Evolutionary conservation across 208 protist genomes (phyloP).

Genomic region (Leishmania gerbilli): DNA sequence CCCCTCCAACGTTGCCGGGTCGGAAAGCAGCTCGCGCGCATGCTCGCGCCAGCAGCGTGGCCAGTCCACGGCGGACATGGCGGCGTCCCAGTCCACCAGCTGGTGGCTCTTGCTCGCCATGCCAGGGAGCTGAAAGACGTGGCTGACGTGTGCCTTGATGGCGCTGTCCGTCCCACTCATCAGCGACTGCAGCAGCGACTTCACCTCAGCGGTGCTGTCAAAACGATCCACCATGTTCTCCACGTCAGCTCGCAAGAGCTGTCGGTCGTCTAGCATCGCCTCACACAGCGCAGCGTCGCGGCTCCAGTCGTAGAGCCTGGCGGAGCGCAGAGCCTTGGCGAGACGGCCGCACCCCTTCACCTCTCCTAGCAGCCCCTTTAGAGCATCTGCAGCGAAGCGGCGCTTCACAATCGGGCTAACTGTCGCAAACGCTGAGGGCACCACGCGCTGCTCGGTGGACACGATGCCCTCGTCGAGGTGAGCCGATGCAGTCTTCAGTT

Average conservation of each 20-base stretch:
- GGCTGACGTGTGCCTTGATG: constrained; percentile 41
- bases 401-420: constrained; percentile 49
- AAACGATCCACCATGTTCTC: constrained; percentile 49
- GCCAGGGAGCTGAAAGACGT: constrained; percentile 44
- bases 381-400: constrained; percentile 36
- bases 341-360: constrained; percentile 28
- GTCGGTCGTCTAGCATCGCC: constrained; percentile 55
- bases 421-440: constrained; percentile 4
- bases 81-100: constrained; percentile 56
- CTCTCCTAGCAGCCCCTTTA: constrained; percentile 33
- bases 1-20: constrained; percentile 42
- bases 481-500: constrained; percentile 19
- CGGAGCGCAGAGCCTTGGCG: constrained; percentile 37
- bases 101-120: not conserved
- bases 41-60: constrained; percentile 54
- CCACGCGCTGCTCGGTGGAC: not conserved
- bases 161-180: constrained; percentile 43
- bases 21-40: constrained; percentile 43
- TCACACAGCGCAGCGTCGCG: constrained; percentile 74
- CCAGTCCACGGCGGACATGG: constrained; percentile 72
- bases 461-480: constrained; percentile 48
- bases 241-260: constrained; percentile 53
- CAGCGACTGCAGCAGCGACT: constrained; percentile 64
- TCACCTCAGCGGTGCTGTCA: constrained; percentile 69
- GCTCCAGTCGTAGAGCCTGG: constrained; percentile 44